Conservation (phyloP, 2,329 filamentous ascomycete genomes). For the Penicillium sp. region DNA sequence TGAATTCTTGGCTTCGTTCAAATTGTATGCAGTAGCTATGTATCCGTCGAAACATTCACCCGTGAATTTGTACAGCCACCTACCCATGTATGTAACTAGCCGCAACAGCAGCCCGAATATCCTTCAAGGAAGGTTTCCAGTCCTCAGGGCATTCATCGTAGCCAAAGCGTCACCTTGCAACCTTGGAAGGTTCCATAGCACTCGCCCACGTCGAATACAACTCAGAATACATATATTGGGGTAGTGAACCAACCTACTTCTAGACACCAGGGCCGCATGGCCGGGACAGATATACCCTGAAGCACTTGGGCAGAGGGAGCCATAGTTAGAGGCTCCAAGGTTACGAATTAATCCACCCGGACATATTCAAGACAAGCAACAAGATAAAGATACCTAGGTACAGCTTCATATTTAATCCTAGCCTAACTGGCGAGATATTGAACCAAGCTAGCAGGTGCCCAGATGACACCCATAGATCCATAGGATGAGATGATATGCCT, state of each 20-base stretch:
- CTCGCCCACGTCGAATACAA: slow-evolving; percentile 67
- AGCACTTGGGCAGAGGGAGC: no score
- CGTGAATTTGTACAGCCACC: not conserved
- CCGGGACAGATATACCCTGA: no score
- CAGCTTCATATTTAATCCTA: not conserved
- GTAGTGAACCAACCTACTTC: no score
- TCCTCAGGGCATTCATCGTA: not conserved
- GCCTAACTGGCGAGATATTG: not conserved
- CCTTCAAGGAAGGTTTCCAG: not conserved
- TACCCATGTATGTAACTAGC: not conserved
- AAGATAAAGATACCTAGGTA: not conserved
- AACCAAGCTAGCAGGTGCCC: not conserved
- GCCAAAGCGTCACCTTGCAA: not conserved
- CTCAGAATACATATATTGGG: slow-evolving; percentile 53
- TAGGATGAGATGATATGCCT: slow-evolving; percentile 4
- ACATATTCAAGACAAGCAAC: not conserved
- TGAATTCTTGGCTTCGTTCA: not conserved
- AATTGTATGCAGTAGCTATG: not conserved
- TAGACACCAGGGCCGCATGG: no score
- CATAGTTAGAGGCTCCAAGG: no score
- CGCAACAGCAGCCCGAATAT: not conserved
- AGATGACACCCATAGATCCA: not conserved
- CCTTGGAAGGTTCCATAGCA: not conserved
- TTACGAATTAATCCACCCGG: not conserved
- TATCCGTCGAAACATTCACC: not conserved